Conservation (phyloP, 2,329 filamentous ascomycete genomes). For the Neonectria neomacrospora region DNA sequence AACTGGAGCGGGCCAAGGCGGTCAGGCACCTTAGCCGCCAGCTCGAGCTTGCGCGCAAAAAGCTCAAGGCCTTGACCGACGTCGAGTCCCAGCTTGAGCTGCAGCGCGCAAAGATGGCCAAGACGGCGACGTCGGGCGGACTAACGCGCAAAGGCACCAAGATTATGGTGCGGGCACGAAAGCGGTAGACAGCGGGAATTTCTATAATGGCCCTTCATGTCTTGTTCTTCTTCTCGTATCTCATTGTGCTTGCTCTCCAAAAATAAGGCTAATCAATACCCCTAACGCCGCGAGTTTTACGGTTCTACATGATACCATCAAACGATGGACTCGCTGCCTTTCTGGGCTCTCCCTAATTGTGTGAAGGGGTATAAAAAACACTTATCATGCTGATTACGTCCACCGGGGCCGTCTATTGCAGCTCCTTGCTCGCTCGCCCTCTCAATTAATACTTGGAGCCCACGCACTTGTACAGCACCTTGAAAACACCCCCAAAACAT, state of each 20-base stretch:
- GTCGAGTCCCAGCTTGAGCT: slow-evolving; percentile 68
- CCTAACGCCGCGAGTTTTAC: slow-evolving; percentile 43
- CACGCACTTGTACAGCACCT: slow-evolving; percentile 63
- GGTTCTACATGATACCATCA: slow-evolving; percentile 41
- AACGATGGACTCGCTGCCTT: slow-evolving; percentile 21
- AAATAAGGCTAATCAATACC: slow-evolving; percentile 43
- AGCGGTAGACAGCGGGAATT: slow-evolving; percentile 58
- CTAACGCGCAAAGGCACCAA: slow-evolving; percentile 70
- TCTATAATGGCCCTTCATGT: slow-evolving; percentile 25
- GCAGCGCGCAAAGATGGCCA: slow-evolving; percentile 72
- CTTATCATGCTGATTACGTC: slow-evolving; percentile 17
- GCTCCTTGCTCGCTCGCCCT: not conserved
- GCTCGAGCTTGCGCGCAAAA: slow-evolving; percentile 62
- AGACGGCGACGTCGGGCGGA: slow-evolving; percentile 70
- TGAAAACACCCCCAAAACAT: slow-evolving; percentile 61
- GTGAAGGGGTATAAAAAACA: slow-evolving; percentile 9
- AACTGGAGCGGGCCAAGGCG: slow-evolving; percentile 55
- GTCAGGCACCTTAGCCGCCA: slow-evolving; percentile 60
- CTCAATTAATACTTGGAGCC: slow-evolving; percentile 54
- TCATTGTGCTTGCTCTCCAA: slow-evolving; percentile 32
- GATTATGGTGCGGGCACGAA: slow-evolving; percentile 71
- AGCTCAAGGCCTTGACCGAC: slow-evolving; percentile 64
- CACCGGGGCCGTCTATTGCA: not conserved
- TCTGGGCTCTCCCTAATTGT: slow-evolving; percentile 9
- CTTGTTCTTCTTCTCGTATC: slow-evolving; percentile 37